phyloP scores from a whole-genome alignment of 2,329 filamentous ascomycete species.

The Neonectria coccinea region DNA sequence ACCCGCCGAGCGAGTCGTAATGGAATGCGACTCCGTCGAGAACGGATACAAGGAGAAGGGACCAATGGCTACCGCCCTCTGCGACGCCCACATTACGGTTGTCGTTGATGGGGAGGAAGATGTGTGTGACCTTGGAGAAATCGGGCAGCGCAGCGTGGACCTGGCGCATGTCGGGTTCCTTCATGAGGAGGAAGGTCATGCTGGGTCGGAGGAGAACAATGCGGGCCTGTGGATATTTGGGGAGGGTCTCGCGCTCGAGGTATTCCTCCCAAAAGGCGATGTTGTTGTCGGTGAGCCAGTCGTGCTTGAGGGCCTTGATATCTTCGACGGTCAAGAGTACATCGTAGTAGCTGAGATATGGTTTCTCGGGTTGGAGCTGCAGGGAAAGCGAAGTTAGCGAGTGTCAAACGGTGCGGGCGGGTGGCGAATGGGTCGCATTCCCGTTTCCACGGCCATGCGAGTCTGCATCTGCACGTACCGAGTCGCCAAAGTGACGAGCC shows the following conservation, averaged over 20 bases:
- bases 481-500: constrained; percentile 61
- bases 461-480: constrained; percentile 50
- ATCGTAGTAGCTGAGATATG: constrained; percentile 57
- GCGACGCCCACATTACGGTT: constrained; percentile 78
- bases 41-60: constrained; percentile 86
- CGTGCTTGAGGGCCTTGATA: constrained; percentile 85
- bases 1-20: constrained; percentile 86
- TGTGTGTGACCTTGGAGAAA: constrained; percentile 84
- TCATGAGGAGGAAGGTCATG: constrained; percentile 92
- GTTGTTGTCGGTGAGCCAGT: constrained; percentile 98
- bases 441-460: constrained; percentile 6
- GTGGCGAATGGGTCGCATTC: not conserved
- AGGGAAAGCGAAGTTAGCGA: constrained; percentile 25
- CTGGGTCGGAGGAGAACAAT: constrained; percentile 92
- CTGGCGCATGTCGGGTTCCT: constrained; percentile 69
- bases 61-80: constrained; percentile 97
- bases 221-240: constrained; percentile 81
- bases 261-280: constrained; percentile 99
- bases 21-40: constrained; percentile 95
- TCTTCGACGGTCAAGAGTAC: constrained; percentile 82
- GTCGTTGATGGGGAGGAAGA: constrained; percentile 97
- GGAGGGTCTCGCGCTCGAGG: constrained; percentile 89
- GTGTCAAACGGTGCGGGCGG: constrained; percentile 19
- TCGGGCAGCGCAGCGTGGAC: constrained; percentile 80
- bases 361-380: constrained; percentile 62